phyloP scores from a whole-genome alignment of 306 rosid species.

The Medicago ruthenica region DNA sequence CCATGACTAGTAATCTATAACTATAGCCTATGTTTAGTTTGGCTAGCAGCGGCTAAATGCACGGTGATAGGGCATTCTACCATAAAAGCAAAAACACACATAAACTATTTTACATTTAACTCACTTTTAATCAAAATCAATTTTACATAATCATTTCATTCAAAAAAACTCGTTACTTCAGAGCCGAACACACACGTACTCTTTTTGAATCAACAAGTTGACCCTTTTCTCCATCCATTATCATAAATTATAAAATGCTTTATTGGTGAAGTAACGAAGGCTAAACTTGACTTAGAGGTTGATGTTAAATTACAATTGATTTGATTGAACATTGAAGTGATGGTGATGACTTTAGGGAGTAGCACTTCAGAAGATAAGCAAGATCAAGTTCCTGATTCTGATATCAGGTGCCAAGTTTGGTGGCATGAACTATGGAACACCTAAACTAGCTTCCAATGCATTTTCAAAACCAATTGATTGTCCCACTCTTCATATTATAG shows the following conservation, averaged over 20 bases:
- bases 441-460: constrained; percentile 59
- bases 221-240: background rate
- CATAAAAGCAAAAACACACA: background rate
- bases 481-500: constrained; percentile 59
- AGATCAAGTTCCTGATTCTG: constrained; percentile 51
- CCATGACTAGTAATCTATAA: no score
- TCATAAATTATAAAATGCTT: no score
- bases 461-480: constrained; percentile 49
- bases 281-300: background rate
- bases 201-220: background rate
- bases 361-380: constrained; percentile 54
- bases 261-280: background rate
- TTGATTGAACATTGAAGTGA: background rate
- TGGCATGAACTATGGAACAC: constrained; percentile 49
- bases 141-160: background rate
- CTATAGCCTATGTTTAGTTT: no score
- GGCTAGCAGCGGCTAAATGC: background rate
- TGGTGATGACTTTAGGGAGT: constrained; percentile 47
- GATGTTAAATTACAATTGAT: background rate
- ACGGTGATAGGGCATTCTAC: background rate
- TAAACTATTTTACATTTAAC: background rate
- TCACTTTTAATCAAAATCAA: background rate
- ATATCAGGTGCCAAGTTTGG: constrained; percentile 60
- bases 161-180: background rate
- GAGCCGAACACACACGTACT: background rate